These are phyloP conservation scores for Colletotrichum endophyticum DNA, from an alignment of 2,329 filamentous ascomycete genomes.

Conservation along the genomic window DNA sequence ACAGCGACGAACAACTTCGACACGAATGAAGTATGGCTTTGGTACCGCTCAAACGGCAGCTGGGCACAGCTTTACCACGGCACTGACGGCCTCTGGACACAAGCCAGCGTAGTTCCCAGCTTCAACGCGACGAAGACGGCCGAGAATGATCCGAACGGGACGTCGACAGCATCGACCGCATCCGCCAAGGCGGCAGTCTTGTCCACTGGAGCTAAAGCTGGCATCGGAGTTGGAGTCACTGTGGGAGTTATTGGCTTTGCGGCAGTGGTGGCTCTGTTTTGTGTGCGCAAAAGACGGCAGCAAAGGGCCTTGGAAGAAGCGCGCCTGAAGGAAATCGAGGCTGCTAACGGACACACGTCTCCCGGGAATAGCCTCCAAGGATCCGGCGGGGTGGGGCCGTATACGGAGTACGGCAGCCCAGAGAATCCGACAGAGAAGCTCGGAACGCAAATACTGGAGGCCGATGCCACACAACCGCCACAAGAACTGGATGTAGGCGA, in stretches of 20 bases:
- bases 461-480: conserved; percentile 22
- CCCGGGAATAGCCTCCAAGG: conserved; percentile 21
- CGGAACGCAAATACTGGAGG: conserved; percentile 18
- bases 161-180: conserved; percentile 32
- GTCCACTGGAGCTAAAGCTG: conserved; percentile 57
- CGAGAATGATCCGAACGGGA: neutral
- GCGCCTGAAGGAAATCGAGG: conserved; percentile 25
- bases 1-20: conserved; percentile 31
- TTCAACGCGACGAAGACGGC: conserved; percentile 25
- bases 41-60: conserved; percentile 35
- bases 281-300: conserved; percentile 42
- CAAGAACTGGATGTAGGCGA: conserved; percentile 29
- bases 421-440: conserved; percentile 6
- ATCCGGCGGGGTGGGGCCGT: conserved; percentile 25
- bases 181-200: conserved; percentile 36
- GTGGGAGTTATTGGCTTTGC: conserved; percentile 47
- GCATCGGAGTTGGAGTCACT: conserved; percentile 59
- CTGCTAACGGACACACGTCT: conserved; percentile 26
- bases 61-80: conserved; percentile 35
- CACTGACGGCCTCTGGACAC: conserved; percentile 31
- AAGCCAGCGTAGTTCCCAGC: conserved; percentile 27
- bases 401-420: neutral
- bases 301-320: conserved; percentile 26
- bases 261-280: conserved; percentile 51
- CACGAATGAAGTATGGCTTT: conserved; percentile 31